Conservation (phyloP, 306 rosid genomes). For the Prunus campanulata region DNA sequence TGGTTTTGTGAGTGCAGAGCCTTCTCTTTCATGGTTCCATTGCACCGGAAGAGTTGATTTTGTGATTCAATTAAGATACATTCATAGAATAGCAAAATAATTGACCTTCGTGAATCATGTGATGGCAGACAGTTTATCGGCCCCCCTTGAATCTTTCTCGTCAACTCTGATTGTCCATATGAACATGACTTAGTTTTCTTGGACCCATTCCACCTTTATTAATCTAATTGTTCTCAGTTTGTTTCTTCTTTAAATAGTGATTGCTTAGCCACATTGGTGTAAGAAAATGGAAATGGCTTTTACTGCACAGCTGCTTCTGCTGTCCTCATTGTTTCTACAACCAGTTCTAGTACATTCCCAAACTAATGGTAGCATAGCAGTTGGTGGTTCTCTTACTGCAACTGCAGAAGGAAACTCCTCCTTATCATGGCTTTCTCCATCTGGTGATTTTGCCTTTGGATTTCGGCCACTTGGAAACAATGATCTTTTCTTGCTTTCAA, state of each 20-base stretch:
- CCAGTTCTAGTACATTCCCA: constrained; percentile 33
- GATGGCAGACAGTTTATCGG: too few species aligned
- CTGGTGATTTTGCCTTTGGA: constrained; percentile 55
- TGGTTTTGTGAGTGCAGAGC: too few species aligned
- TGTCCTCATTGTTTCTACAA: constrained; percentile 16
- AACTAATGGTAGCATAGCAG: constrained; percentile 13
- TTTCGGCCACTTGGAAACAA: constrained; percentile 26
- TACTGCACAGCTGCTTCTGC: not conserved
- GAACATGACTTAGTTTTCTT: not conserved
- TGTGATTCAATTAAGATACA: too few species aligned
- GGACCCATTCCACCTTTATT: not conserved
- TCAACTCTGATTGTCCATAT: too few species aligned
- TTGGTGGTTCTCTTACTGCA: constrained; percentile 37
- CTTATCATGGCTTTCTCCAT: constrained; percentile 44
- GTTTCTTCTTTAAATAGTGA: not conserved
- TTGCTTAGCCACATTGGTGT: not conserved
- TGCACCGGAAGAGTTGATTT: too few species aligned
- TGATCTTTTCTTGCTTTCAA: constrained; percentile 35
- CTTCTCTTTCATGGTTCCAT: too few species aligned
- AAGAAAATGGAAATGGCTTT: not conserved
- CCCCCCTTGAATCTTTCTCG: too few species aligned
- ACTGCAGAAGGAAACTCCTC: constrained; percentile 12
- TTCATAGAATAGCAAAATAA: too few species aligned
- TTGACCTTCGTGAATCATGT: too few species aligned
- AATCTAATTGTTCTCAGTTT: not conserved